A percentile compares a stretch with the other conserved stretches of the same genome.
Conservation (phyloP, 2,329 filamentous ascomycete species). For the Phyllosticta capitalensis region DNA sequence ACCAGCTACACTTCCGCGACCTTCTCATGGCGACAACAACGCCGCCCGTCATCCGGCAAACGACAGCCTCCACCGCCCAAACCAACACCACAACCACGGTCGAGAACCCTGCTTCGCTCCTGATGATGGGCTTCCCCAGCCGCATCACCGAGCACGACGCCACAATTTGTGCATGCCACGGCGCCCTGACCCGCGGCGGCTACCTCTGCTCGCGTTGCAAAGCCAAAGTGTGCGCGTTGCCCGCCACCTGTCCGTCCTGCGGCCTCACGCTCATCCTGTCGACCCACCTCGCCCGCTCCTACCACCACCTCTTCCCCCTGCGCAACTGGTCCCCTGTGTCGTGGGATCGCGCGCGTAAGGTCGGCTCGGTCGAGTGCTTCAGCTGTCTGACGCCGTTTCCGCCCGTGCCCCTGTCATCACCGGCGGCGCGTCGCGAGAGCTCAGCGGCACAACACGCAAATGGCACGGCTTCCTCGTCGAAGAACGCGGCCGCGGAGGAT, state of each 20-base stretch:
- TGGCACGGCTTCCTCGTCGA: background rate
- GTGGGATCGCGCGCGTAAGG: conserved; percentile 58
- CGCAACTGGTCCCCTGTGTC: conserved; percentile 84
- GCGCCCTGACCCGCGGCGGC: conserved; percentile 68
- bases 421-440: conserved; percentile 6
- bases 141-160: conserved; percentile 63
- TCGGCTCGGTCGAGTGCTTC: conserved; percentile 53
- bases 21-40: conserved; percentile 84
- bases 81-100: conserved; percentile 13
- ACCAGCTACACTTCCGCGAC: conserved; percentile 81
- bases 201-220: conserved; percentile 86
- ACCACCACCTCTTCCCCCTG: conserved; percentile 39
- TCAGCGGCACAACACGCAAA: conserved; percentile 11
- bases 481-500: conserved; percentile 7
- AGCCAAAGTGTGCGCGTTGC: conserved; percentile 80
- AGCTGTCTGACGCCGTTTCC: conserved; percentile 71
- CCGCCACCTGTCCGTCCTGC: conserved; percentile 84
- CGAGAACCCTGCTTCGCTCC: conserved; percentile 46
- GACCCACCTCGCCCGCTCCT: conserved; percentile 43
- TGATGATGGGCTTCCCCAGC: conserved; percentile 98
- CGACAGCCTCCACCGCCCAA: conserved; percentile 41
- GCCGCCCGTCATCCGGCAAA: conserved; percentile 67
- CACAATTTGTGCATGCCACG: conserved; percentile 86
- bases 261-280: conserved; percentile 87
- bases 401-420: conserved; percentile 24